Evolutionary conservation across 805 yeast species (phyloP), one percentile per base, ranked within the genome.

Genomic region (Yamadazyma laniorum): DNA sequence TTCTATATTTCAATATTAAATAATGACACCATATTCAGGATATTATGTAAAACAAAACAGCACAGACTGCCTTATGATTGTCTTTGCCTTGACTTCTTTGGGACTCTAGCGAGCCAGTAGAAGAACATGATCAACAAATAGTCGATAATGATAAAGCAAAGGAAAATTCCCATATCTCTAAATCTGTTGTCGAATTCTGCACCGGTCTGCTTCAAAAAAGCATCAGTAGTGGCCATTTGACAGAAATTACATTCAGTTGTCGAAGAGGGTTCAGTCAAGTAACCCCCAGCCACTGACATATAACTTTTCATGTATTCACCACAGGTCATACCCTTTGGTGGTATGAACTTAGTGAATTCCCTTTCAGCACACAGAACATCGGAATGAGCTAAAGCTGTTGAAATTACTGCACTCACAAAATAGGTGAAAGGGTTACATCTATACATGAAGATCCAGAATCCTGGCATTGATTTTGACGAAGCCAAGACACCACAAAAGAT

Each of bases 361-460:
- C 34, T 32, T 4, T 33, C 18, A 3, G 56, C 28, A 44, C 66
- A 64, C 38, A 39, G 45, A 67, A 82, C 70, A 44, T 67, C 28
- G 6, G 58, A 44, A 35, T 55, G 48, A 4, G 63, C 60, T 30
- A 59, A 52, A 7, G 59, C 61, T 25, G 56, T 49, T 1, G 58
- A 34, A 33, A 61, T 54, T 48, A 77, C 55, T 28, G 78, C 80
- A 75, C 81, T 52, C 34, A 84, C 65, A 63, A 81, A 70, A 49
- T 82, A 84, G 1, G 88, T 80, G 47, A 82, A 64, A 12, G 93
- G 44, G 79, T 75, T 71, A 13, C 70, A 74, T 55, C 89, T 70
- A 70, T 83, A 85, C 87, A 85, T 80, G 71, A 83, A 84, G 29
- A 74, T 66, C 90, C 91, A 78, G 60, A 53, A 68, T 34, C 52